Percentiles rank a stretch among this genome's conserved stretches.
Conservation (phyloP, 2,329 filamentous ascomycete genomes). For the Trichoderma arundinaceum region DNA sequence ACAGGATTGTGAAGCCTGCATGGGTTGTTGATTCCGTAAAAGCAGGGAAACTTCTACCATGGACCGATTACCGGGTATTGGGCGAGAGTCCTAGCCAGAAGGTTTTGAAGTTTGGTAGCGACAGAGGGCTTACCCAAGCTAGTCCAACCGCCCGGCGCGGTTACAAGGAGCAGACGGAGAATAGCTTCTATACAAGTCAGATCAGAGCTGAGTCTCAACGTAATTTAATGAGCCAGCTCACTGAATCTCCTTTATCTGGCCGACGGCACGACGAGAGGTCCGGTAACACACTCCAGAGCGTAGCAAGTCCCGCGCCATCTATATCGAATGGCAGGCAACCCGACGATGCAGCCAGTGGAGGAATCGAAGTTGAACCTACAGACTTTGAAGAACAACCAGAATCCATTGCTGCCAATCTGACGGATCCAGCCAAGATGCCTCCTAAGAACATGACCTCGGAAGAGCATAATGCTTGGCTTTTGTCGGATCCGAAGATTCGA, state of each 20-base stretch:
- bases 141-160: conserved; percentile 62
- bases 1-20: conserved; percentile 90
- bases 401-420: background rate
- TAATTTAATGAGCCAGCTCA: background rate
- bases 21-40: conserved; percentile 92
- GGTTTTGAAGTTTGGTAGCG: conserved; percentile 67
- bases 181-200: conserved; percentile 82
- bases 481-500: conserved; percentile 82
- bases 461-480: conserved; percentile 84
- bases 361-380: background rate
- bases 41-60: conserved; percentile 80
- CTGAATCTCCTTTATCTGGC: background rate
- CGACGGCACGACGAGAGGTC: background rate
- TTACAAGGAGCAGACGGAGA: conserved; percentile 81
- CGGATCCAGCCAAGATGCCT: conserved; percentile 29
- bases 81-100: conserved; percentile 86
- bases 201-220: conserved; percentile 52
- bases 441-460: conserved; percentile 80
- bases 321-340: background rate
- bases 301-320: background rate
- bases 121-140: conserved; percentile 69
- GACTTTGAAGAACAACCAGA: background rate
- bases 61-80: conserved; percentile 82
- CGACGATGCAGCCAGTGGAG: background rate
- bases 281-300: background rate